Evolutionary conservation across 345 rosid species (phyloP).

Genomic region (Populus alba): DNA sequence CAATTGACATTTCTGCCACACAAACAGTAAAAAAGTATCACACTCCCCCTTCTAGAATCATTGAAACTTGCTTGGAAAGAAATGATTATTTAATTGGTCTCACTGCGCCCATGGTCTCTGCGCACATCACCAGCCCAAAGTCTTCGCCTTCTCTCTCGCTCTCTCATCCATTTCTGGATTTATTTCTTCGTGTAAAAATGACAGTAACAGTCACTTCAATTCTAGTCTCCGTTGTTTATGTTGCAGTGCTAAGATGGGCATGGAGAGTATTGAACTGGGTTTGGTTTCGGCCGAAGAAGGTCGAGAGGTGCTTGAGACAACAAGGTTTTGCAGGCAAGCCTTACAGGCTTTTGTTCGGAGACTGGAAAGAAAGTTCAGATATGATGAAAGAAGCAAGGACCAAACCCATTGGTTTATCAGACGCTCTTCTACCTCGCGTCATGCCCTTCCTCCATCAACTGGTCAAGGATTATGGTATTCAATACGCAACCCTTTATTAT

Average conservation of each 20-base stretch:
- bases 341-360: slow-evolving; percentile 40
- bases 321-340: slow-evolving; percentile 49
- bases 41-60: too few species aligned
- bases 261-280: slow-evolving; percentile 39
- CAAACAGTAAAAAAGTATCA: too few species aligned
- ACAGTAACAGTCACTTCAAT: background rate
- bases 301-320: slow-evolving; percentile 40
- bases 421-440: slow-evolving; percentile 35
- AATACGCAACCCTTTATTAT: background rate
- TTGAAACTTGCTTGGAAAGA: too few species aligned
- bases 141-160: too few species aligned
- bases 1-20: too few species aligned
- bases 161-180: too few species aligned
- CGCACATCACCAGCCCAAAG: too few species aligned
- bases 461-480: slow-evolving; percentile 36
- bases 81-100: too few species aligned
- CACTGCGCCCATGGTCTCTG: too few species aligned
- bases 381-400: slow-evolving; percentile 32
- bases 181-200: background rate
- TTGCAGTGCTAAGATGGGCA: background rate
- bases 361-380: slow-evolving; percentile 24
- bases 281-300: slow-evolving; percentile 47
- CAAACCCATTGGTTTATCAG: slow-evolving; percentile 30
- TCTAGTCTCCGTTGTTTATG: background rate
- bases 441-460: slow-evolving; percentile 33